Percentiles rank a stretch among this genome's conserved stretches.
Evolutionary conservation across 192 early-diverging fungal species (phyloP).

Genomic region (Linnemannia hyalina): DNA sequence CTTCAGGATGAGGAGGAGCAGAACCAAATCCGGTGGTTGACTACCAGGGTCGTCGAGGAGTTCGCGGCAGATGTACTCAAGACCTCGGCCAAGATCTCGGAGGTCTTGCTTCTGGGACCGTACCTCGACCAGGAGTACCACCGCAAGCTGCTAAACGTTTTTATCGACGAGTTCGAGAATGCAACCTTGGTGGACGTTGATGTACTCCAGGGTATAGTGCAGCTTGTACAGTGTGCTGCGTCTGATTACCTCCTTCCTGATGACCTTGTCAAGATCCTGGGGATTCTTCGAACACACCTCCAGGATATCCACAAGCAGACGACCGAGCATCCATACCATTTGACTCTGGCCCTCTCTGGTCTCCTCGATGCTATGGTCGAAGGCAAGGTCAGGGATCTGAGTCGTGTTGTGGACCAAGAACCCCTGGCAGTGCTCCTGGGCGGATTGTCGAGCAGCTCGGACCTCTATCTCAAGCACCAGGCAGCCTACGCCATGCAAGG

Average conservation of each 20-base stretch:
- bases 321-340: not conserved
- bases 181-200: not conserved
- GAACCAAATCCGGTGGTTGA: too few species aligned
- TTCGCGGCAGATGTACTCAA: too few species aligned
- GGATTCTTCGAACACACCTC: not conserved
- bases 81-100: too few species aligned
- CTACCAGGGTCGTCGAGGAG: too few species aligned
- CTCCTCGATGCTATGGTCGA: not conserved
- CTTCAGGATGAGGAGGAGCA: too few species aligned
- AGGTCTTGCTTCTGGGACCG: too few species aligned
- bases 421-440: not conserved
- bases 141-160: too few species aligned
- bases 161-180: too few species aligned
- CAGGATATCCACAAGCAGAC: not conserved
- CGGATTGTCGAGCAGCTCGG: not conserved
- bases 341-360: not conserved
- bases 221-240: not conserved
- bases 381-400: not conserved
- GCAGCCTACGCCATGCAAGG: not conserved
- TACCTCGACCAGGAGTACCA: too few species aligned
- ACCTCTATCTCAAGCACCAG: constrained; percentile 3
- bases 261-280: constrained; percentile 9
- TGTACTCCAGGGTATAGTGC: not conserved
- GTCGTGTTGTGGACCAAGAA: not conserved
- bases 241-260: not conserved